A percentile compares a stretch with the other conserved stretches of the same genome.
These are phyloP conservation scores for Alliaria petiolata DNA, from an alignment of 345 rosid genomes.

Conservation along the genomic window DNA sequence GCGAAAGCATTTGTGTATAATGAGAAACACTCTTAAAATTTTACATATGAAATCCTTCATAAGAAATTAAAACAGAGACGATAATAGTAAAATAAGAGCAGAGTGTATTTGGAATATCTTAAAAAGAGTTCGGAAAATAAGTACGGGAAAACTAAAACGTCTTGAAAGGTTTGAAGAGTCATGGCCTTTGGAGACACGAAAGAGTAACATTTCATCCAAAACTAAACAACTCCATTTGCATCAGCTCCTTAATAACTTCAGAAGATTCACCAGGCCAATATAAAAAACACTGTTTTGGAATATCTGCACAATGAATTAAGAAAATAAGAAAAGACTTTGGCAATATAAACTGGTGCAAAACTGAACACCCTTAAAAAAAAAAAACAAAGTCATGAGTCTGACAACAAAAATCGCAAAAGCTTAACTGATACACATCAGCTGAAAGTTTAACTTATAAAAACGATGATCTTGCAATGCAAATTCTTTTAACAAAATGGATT, in stretches of 20 bases:
- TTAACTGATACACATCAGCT: neutral
- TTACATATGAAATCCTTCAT: slow-evolving; percentile 26
- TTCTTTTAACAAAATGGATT: neutral
- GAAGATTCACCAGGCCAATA: slow-evolving; percentile 83
- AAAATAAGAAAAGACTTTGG: slow-evolving; percentile 41
- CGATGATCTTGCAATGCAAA: neutral
- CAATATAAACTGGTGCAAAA: slow-evolving; percentile 18
- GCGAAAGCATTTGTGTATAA: neutral
- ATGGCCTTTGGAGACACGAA: slow-evolving; percentile 45
- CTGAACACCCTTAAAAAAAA: slow-evolving; percentile 25
- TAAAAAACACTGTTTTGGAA: slow-evolving; percentile 60
- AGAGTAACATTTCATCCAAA: slow-evolving; percentile 48
- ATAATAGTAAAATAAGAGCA: neutral
- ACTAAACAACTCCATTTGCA: slow-evolving; percentile 68
- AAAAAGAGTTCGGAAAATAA: slow-evolving; percentile 7
- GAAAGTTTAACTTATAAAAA: neutral
- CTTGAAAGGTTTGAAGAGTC: slow-evolving; percentile 55
- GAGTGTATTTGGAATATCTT: neutral
- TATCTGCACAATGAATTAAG: slow-evolving; percentile 76
- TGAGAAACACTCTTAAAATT: slow-evolving; percentile 1
- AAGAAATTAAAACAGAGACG: neutral
- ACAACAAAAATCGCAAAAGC: neutral
- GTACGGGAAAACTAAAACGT: slow-evolving; percentile 10
- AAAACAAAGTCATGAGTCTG: neutral
- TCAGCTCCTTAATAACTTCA: slow-evolving; percentile 71